Percentiles rank a stretch among this genome's conserved stretches.
phyloP scores from a whole-genome alignment of 78 protist species.

The Dictyostelium firmibasis region DNA sequence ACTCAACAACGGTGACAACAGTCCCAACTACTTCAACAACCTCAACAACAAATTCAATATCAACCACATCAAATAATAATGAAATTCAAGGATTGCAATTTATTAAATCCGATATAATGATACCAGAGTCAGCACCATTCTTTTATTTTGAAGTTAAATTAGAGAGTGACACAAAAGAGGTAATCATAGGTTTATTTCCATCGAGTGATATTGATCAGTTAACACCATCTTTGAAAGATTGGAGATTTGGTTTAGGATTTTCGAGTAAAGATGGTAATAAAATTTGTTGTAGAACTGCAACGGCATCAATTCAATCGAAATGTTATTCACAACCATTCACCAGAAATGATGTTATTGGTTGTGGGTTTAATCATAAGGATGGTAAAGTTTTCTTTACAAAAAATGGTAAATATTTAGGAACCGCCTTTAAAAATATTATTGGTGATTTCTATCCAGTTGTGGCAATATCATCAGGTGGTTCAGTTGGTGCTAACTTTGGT shows the following conservation, averaged over 20 bases:
- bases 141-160: slow-evolving; percentile 81
- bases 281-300: slow-evolving; percentile 5
- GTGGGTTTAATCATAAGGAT: slow-evolving; percentile 69
- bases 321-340: slow-evolving; percentile 35
- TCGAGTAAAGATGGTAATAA: slow-evolving; percentile 46
- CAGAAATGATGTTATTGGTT: slow-evolving; percentile 76
- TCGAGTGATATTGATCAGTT: background rate
- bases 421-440: slow-evolving; percentile 69
- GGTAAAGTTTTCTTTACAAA: slow-evolving; percentile 80
- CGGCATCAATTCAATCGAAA: background rate
- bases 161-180: slow-evolving; percentile 24
- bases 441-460: slow-evolving; percentile 76
- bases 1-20: background rate
- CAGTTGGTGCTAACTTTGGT: slow-evolving; percentile 70
- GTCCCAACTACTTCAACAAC: background rate
- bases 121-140: slow-evolving; percentile 63
- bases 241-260: slow-evolving; percentile 60
- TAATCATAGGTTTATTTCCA: slow-evolving; percentile 42
- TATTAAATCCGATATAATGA: slow-evolving; percentile 22
- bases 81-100: background rate
- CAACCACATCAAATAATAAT: background rate
- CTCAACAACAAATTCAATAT: background rate
- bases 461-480: slow-evolving; percentile 11
- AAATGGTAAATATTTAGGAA: slow-evolving; percentile 78
- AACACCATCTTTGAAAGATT: slow-evolving; percentile 4